A percentile compares a stretch with the other conserved stretches of the same genome.
Evolutionary conservation across 108 stramenopile genomes (phyloP).

Genomic region (Cyclotella atomus): DNA sequence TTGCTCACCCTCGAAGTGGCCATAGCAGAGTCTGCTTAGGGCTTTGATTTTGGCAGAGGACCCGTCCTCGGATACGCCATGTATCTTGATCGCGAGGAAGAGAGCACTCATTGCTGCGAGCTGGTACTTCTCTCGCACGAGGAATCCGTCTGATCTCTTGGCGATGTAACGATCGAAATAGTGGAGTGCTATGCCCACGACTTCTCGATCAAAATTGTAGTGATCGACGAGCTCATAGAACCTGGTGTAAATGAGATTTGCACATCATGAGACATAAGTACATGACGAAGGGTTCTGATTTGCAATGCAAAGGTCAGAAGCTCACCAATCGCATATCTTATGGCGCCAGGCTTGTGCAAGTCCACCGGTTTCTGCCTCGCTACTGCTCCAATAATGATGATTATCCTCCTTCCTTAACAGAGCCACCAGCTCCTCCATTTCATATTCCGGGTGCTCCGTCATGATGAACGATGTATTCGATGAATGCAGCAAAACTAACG

Average conservation of each 20-base stretch:
- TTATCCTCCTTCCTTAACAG: slow-evolving; percentile 9
- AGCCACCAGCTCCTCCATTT: slow-evolving; percentile 16
- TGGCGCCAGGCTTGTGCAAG: slow-evolving; percentile 30
- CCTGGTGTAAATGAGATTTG: slow-evolving; percentile 8
- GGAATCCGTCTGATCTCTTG: slow-evolving; percentile 8
- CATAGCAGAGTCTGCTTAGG: not conserved
- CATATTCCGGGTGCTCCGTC: too few species aligned
- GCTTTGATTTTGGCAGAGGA: not conserved
- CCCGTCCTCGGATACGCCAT: slow-evolving; percentile 49
- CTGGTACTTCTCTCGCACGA: slow-evolving; percentile 49
- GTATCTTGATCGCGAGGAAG: slow-evolving; percentile 73
- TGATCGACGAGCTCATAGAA: slow-evolving; percentile 29
- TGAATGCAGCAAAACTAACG: too few species aligned
- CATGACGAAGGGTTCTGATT: not conserved
- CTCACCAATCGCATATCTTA: slow-evolving; percentile 66
- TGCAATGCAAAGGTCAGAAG: not conserved
- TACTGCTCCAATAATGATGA: not conserved
- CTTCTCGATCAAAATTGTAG: slow-evolving; percentile 71
- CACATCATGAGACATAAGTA: not conserved
- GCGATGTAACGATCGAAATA: slow-evolving; percentile 64
- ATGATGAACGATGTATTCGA: too few species aligned
- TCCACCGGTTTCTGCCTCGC: not conserved
- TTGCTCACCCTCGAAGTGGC: not conserved
- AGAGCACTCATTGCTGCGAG: slow-evolving; percentile 64
- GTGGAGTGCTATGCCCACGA: slow-evolving; percentile 59